Base-by-base conservation (phyloP, 1,139 yeast species). In the Blastobotrys petasosporus region DNA sequence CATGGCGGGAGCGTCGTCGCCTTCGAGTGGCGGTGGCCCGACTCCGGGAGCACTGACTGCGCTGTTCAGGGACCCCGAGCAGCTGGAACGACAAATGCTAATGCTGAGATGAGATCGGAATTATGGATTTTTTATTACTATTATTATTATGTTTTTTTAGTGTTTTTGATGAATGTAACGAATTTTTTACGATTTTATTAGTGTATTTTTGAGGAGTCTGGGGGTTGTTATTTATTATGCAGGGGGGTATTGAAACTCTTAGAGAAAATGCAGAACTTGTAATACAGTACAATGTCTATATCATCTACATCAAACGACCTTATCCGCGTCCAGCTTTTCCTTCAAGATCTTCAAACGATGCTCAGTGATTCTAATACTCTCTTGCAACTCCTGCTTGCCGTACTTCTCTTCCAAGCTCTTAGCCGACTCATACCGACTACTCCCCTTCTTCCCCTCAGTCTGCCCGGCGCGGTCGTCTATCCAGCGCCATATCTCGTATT, bases 401-500 rank as follows among this genome's bases (percentile, higher is more conserved):
- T 69, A 70, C 25, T 58, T 53, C 8, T 53, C 50, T 7, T 16
- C 48, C 41, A 15, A 28, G 6, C 6, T 20, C 25, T 20, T 20
- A 20, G 7, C 25, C 37, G 20, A 39, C 49, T 9, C 39, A 20
- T n/a, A n/a, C 16, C 7, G 25, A 7, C 25, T 20, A 28, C 39
- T 36, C 37, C 25, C n/a, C 7, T 5, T 28, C n/a, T 9, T 29
- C 13, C 12, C 38, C 17, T 32, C 28, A 1, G 4, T 31, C 29
- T 62, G 57, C 4, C 60, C 65, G 42, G 73, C 73, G 44, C 85
- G 73, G 39, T 75, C 76, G 46, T 79, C 77, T 38, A 87, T 74
- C 96, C 96, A 88, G 43, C 78, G 74, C 95, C 96, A 88, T 47
- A 88, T 64, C 36, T 76, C 75, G 34, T 75, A 73, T 63, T 87